Evolutionary conservation across 1,284 basidiomycete species (phyloP).

Genomic region (Cutaneotrichosporon dermatis): DNA sequence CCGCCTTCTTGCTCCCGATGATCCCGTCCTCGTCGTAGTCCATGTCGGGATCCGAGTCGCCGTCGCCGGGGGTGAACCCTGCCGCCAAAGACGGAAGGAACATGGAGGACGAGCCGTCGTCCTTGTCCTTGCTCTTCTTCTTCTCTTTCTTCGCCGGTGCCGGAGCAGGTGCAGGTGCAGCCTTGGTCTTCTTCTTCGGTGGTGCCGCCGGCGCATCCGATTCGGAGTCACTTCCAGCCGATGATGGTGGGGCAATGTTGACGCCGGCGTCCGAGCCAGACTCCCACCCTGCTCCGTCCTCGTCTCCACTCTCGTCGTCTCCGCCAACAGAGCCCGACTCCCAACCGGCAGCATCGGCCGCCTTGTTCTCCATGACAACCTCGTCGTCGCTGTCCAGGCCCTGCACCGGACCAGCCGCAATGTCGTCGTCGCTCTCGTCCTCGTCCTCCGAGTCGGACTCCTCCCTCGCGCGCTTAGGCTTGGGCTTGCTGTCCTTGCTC

Average conservation of each 20-base stretch:
- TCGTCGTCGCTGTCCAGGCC: conserved; percentile 19
- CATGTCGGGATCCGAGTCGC: conserved; percentile 69
- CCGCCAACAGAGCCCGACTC: conserved; percentile 50
- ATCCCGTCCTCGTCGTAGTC: conserved; percentile 56
- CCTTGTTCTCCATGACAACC: conserved; percentile 38
- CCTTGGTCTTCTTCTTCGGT: conserved; percentile 25
- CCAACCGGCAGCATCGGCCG: conserved; percentile 56
- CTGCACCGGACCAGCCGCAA: conserved; percentile 4
- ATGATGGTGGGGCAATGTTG: conserved; percentile 4
- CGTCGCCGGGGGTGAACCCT: conserved; percentile 76
- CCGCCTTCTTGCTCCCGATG: conserved; percentile 50
- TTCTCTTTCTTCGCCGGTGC: conserved; percentile 10
- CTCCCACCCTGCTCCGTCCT: conserved; percentile 53
- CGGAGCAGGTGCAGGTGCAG: conserved; percentile 5
- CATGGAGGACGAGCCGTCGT: conserved; percentile 56
- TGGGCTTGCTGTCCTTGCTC: conserved; percentile 22
- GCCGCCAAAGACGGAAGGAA: conserved; percentile 84
- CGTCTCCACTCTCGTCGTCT: conserved; percentile 30
- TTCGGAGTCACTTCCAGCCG: conserved; percentile 26
- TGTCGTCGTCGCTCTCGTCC: conserved; percentile 2
- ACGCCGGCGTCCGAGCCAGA: conserved; percentile 39
- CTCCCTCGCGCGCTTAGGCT: conserved; percentile 12
- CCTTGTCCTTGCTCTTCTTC: conserved; percentile 23
- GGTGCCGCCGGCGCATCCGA: conserved; percentile 29
- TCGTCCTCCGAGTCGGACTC: conserved; percentile 6